Evolutionary conservation across 331 rosid species (phyloP), one percentile per base, ranked within the genome.

Genomic region (Malus hybrid): DNA sequence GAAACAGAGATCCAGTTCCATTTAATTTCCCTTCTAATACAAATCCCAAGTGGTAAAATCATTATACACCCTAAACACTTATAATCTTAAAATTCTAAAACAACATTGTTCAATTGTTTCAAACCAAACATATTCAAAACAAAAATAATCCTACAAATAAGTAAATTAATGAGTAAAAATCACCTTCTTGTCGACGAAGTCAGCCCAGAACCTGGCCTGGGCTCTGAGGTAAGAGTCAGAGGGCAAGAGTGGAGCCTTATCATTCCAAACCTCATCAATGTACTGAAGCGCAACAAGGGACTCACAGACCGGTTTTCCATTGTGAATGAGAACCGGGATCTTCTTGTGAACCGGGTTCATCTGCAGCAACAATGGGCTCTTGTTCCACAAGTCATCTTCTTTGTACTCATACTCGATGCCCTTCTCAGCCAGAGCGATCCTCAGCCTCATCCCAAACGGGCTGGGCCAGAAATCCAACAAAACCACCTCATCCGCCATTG

Each of bases 161-260:
- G 63, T 57, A 57, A 57, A 63, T 52, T 16, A 10, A 58, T 5
- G 0, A 28, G 34, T 0, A 61, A 61, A 63, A n/a, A 28, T 3
- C 15, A 79, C 82, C 78, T 72, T 79, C 29, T 66, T 72, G 62
- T 79, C 74, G 24, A 72, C 63, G 34, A 52, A 79, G 69, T 79
- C 82, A 44, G 68, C 82, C 78, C 70, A 79, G 56, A 79, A 79
- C 63, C 74, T 66, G 42, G 82, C 82, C 9, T 79, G 78, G 36
- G 82, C 56, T 66, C 24, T 57, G 4, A 72, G 63, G 11, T 56
- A 46, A 57, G 82, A 78, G 73, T 73, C 62, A 6, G 82, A 79
- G 36, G 78, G 82, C 30, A 72, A 42, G 64, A 79, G 55, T 6
- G 78, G 71, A 30, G 78, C 20, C 16, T 39, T 63, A 0, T 46